A percentile compares a stretch with the other conserved stretches of the same genome.
These are phyloP conservation scores for Bacidia rubella DNA, from an alignment of 495 filamentous ascomycete genomes.

Conservation along the genomic window DNA sequence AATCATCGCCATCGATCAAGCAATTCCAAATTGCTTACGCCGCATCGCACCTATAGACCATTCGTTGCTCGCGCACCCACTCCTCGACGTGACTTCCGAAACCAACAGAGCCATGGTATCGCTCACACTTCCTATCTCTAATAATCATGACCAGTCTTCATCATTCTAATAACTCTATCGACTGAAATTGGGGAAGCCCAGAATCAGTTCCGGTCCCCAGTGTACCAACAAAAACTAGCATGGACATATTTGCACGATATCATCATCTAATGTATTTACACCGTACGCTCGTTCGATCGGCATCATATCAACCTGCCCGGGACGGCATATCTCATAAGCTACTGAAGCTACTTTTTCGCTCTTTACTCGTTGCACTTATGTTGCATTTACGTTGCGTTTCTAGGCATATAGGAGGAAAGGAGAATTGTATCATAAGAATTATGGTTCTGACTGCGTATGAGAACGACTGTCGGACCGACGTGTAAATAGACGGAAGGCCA, in stretches of 20 bases:
- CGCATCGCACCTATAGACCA: no score
- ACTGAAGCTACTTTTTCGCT: neutral
- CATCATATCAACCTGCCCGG: neutral
- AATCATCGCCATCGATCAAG: neutral
- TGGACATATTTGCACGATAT: neutral
- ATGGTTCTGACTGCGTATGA: neutral
- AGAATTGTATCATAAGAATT: neutral
- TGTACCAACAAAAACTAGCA: neutral
- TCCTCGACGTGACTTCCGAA: no score
- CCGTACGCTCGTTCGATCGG: neutral
- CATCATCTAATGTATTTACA: neutral
- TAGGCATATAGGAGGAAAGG: neutral
- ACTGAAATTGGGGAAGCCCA: no score
- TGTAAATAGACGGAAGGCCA: neutral
- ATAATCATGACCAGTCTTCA: no score
- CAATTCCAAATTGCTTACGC: neutral
- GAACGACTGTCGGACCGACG: neutral
- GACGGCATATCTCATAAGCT: neutral
- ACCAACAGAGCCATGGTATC: no score
- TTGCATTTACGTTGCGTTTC: neutral
- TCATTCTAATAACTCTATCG: no score
- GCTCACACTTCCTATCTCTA: no score
- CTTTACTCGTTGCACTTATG: neutral
- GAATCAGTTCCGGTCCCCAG: no score
- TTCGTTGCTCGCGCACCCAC: no score